These are phyloP conservation scores for Termitomyces bulborhizus DNA, from an alignment of 768 basidiomycete genomes.

Conservation along the genomic window DNA sequence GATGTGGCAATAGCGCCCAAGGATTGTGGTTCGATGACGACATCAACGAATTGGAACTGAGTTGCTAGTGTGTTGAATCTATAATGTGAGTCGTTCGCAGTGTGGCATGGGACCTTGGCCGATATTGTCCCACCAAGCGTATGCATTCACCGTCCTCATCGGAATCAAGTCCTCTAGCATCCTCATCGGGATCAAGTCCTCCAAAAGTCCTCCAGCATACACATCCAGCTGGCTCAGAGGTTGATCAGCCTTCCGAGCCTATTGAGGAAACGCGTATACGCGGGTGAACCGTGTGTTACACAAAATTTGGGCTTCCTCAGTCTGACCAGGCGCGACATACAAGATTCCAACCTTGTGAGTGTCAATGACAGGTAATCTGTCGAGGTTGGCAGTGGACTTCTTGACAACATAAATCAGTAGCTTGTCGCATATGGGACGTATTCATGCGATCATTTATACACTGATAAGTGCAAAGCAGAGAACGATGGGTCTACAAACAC, in stretches of 20 bases:
- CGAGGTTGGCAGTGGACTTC: slow-evolving; percentile 60
- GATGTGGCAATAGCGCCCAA: slow-evolving; percentile 76
- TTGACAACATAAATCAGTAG: slow-evolving; percentile 50
- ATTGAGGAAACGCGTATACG: slow-evolving; percentile 90
- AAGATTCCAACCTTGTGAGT: slow-evolving; percentile 95
- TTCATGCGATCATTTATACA: slow-evolving; percentile 42
- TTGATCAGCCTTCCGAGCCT: slow-evolving; percentile 86
- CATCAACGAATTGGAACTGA: slow-evolving; percentile 95
- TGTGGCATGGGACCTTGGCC: slow-evolving; percentile 90
- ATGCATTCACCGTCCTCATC: slow-evolving; percentile 92
- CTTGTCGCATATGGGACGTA: slow-evolving; percentile 33
- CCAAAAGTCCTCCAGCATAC: no score
- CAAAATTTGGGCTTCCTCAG: slow-evolving; percentile 77
- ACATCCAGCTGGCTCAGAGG: slow-evolving; percentile 87
- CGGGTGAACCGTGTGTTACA: slow-evolving; percentile 91
- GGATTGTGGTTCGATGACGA: slow-evolving; percentile 93
- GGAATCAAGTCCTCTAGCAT: slow-evolving; percentile 59
- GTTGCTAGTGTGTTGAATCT: slow-evolving; percentile 88
- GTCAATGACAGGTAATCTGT: slow-evolving; percentile 90
- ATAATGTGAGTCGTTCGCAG: slow-evolving; percentile 59
- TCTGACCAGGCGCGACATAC: slow-evolving; percentile 93
- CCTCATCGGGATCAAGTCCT: no score
- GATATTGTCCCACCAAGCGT: slow-evolving; percentile 99
- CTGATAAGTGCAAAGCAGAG: slow-evolving; percentile 80
- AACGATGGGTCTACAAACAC: slow-evolving; percentile 85